phyloP scores from a whole-genome alignment of 176 grass and related monocot genomes.

The Aegilops umbellulata region DNA sequence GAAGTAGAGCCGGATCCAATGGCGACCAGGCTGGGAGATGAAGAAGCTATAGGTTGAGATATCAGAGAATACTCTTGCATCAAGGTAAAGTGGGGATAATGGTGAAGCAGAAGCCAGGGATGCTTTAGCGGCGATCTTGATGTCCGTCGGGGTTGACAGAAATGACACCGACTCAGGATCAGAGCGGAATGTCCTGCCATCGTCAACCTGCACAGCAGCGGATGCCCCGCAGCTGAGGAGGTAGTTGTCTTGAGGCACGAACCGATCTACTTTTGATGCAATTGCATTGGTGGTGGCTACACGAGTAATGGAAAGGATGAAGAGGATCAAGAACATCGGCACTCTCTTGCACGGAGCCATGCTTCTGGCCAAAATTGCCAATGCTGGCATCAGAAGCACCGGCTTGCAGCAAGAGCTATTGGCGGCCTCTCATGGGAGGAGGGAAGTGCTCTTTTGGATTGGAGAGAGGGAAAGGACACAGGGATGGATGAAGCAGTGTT shows the following conservation, averaged over 20 bases:
- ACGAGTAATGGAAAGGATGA: constrained; percentile 28
- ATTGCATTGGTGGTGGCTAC: constrained; percentile 30
- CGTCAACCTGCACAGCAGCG: constrained; percentile 57
- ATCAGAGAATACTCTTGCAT: constrained; percentile 73
- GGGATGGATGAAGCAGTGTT: constrained; percentile 22
- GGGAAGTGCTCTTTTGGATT: constrained; percentile 18
- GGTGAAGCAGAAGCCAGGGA: constrained; percentile 29
- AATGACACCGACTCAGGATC: constrained; percentile 81
- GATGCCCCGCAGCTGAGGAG: constrained; percentile 70
- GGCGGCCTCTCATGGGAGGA: constrained; percentile 35
- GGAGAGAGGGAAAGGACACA: neutral
- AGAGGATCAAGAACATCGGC: constrained; percentile 34
- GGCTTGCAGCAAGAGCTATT: constrained; percentile 19
- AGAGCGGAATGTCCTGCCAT: constrained; percentile 73
- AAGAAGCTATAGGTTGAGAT: constrained; percentile 86
- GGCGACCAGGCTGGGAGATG: constrained; percentile 70
- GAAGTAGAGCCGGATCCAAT: constrained; percentile 87
- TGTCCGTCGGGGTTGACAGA: constrained; percentile 66
- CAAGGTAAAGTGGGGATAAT: constrained; percentile 51
- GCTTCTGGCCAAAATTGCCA: constrained; percentile 32
- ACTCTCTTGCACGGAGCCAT: constrained; percentile 27
- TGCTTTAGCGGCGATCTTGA: constrained; percentile 60
- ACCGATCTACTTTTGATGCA: constrained; percentile 39
- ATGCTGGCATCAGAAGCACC: constrained; percentile 38
- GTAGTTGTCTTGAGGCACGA: constrained; percentile 77